Evolutionary conservation across 208 protist genomes (phyloP), one percentile per base, ranked within the genome.

Genomic region (Crithidia expoeki): DNA sequence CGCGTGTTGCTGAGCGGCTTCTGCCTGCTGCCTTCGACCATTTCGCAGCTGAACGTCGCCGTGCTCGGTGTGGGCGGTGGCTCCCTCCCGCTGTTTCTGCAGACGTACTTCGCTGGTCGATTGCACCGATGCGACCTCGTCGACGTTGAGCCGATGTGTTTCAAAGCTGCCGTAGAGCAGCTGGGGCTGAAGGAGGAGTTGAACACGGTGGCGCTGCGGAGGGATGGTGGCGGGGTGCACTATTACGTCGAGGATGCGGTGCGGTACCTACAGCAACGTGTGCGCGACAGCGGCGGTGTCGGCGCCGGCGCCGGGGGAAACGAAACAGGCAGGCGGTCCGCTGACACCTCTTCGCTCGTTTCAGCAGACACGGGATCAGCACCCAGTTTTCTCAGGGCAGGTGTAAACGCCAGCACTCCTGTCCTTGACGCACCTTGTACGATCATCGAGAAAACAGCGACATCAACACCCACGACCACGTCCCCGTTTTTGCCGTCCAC

Each of bases 11-110:
- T 93, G 11, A 83, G 76, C 68, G 87, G 80, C 17, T 83, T 96
- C 23, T 60, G 85, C 32, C 77, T 93, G 50, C 63, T 94, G 57
- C 88, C 92, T 1, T 33, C 64, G 23, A 74, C 74, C 11, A 30
- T 76, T 4, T 72, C 84, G 32, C 71, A 76, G 21, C 66, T 93
- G 51, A 78, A 79, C 25, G 87, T 96, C 10, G 86, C 81, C 0
- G 79, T 94, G 51, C 81, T 96, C 34, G 92, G 92, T 25, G 85
- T 94, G 12, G 92, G 86, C 40, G 92, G 89, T 16, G 92, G 92
- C 21, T 84, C 87, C 3, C 65, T 96, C 23, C 85, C 92, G 0
- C 71, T 83, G 42, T 96, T 96, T 65, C 58, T 94, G 25, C 87
- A 91, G 76, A 68, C 72, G 6, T 86, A 89, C 74, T 93, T 93